Conservation (phyloP, 129 eudicot genomes). For the Gnaphalium uliginosum region DNA sequence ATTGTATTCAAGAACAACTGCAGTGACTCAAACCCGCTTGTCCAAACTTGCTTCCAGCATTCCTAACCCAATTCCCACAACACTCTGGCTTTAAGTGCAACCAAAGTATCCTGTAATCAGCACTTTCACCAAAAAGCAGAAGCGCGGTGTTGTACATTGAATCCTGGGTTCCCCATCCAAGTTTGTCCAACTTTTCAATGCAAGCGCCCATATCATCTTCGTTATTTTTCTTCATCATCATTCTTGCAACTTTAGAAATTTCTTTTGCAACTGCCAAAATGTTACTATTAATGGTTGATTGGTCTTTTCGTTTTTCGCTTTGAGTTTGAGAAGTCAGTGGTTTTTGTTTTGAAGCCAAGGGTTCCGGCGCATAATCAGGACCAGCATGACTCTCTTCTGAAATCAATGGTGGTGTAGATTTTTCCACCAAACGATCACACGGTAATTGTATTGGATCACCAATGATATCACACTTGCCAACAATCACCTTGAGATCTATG, state of each 20-base stretch:
- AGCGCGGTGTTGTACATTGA: background rate
- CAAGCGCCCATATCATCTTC: background rate
- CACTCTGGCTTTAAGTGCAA: background rate
- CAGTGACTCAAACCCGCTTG: background rate
- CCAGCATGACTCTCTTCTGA: background rate
- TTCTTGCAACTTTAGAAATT: background rate
- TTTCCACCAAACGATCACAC: conserved; percentile 26
- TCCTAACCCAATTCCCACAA: background rate
- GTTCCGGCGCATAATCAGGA: background rate
- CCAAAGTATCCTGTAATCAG: conserved; percentile 2
- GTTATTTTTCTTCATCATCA: background rate
- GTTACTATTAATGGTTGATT: background rate
- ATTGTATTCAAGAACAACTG: background rate
- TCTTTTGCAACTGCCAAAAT: background rate
- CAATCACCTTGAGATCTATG: too few relatives aligned
- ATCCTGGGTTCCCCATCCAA: background rate
- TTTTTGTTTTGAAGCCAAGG: background rate
- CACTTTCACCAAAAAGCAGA: conserved; percentile 6
- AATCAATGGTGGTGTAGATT: conserved; percentile 29
- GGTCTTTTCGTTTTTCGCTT: background rate
- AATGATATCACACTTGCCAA: conserved; percentile 41
- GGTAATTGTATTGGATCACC: conserved; percentile 48
- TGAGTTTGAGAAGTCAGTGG: background rate
- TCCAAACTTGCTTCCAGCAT: conserved; percentile 5
- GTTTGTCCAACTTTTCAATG: conserved; percentile 4